Evolutionary conservation across 140 eudicot species (phyloP).

Genomic region (Senecio squalidus): DNA sequence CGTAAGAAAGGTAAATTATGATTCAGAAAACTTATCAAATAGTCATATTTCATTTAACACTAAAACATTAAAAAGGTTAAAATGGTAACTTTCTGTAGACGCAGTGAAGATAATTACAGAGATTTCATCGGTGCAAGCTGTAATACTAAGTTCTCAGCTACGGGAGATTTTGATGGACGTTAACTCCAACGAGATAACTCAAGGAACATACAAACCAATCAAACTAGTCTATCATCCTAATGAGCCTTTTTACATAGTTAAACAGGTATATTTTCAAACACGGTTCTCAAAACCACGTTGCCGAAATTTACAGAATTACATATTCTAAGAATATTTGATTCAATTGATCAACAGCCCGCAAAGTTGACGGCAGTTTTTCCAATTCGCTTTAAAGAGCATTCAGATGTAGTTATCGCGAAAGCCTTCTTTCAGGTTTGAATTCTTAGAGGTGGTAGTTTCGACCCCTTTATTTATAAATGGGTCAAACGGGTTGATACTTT

Average conservation of each 20-base stretch:
- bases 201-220: slow-evolving; percentile 62
- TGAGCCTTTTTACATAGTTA: slow-evolving; percentile 82
- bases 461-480: no score
- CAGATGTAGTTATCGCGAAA: slow-evolving; percentile 84
- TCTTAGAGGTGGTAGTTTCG: not conserved
- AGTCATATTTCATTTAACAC: not conserved
- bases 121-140: slow-evolving; percentile 75
- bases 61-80: not conserved
- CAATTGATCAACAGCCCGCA: slow-evolving; percentile 40
- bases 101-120: slow-evolving; percentile 60
- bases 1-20: slow-evolving; percentile 50
- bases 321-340: slow-evolving; percentile 1
- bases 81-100: slow-evolving; percentile 23
- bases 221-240: slow-evolving; percentile 79
- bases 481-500: no score
- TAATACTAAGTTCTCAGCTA: slow-evolving; percentile 75
- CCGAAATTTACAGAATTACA: not conserved
- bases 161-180: slow-evolving; percentile 58
- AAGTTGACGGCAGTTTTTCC: slow-evolving; percentile 77
- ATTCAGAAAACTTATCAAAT: not conserved
- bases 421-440: slow-evolving; percentile 78
- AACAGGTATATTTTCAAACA: slow-evolving; percentile 59
- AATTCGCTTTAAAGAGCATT: slow-evolving; percentile 71
- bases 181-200: slow-evolving; percentile 41
- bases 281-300: not conserved